A percentile compares a stretch with the other conserved stretches of the same genome.
Evolutionary conservation across 495 filamentous ascomycete species (phyloP).

Genomic region (Neurospora sp.): DNA sequence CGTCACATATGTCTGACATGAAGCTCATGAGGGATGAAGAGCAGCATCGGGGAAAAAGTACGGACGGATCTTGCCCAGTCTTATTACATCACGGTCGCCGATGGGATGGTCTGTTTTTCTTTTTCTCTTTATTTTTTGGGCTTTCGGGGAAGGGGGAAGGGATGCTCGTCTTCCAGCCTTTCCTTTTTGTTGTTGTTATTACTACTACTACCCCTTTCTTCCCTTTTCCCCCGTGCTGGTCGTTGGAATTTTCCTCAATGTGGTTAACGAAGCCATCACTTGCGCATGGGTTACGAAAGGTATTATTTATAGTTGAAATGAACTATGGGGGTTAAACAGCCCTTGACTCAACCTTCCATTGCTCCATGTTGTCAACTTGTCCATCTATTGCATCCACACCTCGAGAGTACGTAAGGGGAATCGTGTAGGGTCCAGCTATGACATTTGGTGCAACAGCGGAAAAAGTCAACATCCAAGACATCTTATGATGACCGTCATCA

Average conservation of each 20-base stretch:
- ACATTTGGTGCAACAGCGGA: background rate
- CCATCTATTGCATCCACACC: background rate
- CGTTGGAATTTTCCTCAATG: constrained; percentile 13
- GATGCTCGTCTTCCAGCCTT: background rate
- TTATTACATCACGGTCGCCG: constrained; percentile 20
- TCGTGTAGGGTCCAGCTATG: background rate
- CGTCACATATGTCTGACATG: constrained; percentile 35
- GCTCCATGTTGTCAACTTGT: background rate
- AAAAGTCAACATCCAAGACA: background rate
- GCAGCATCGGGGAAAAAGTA: constrained; percentile 19
- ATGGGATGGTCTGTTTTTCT: constrained; percentile 15
- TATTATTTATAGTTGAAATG: constrained; percentile 21
- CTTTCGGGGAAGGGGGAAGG: background rate
- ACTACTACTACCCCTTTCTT: constrained; percentile 14
- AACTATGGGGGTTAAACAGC: constrained; percentile 6
- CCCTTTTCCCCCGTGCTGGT: constrained; percentile 17
- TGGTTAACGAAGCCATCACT: constrained; percentile 10
- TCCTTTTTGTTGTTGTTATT: constrained; percentile 1
- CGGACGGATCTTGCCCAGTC: constrained; percentile 26
- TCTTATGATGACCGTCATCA: background rate
- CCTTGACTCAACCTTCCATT: background rate
- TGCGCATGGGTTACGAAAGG: constrained; percentile 19
- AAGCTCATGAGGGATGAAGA: constrained; percentile 14
- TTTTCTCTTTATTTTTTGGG: constrained; percentile 20
- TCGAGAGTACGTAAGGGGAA: background rate